Base-by-base conservation (phyloP, 208 protist species). In the Leishmania lainsoni region DNA sequence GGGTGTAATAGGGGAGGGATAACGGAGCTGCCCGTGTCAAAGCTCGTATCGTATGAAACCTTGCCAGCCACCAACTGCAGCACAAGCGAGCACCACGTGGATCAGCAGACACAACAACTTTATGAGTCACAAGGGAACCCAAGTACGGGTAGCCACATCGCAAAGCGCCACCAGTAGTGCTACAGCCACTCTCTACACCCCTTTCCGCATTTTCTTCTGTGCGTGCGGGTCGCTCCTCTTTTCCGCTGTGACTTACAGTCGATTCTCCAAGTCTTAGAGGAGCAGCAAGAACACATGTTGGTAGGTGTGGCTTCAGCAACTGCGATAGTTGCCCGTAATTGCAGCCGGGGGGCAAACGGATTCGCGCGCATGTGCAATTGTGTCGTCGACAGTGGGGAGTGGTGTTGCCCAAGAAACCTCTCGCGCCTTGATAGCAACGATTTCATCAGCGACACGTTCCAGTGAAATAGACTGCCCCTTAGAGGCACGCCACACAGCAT, bases 351-450 rank as follows among this genome's bases (percentile, higher is more conserved):
- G 45, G 54, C 20, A 51, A 51, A 22, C 8, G 9, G 48, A 22
- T n/a, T 69, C n/a, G 66, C 12, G 16, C 0, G 16, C 61, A 52
- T 9, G 72, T 16, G 29, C n/a, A n/a, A 29, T 5, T 42, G 51
- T 29, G 22, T 48, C 29, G 51, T 9, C 51, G 0, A 39, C 17
- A 5, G 68, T 51, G 72, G n/a, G 5, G 29, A 61, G 48, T n/a
- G 9, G 26, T 39, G 17, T 3, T n/a, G 22, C 72, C 80, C 80
- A 91, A 63, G 88, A 89, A 39, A 71, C 77, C 48, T 93, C 86
- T 71, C 77, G 81, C 76, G 63, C 65, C 76, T 94, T 95, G 48
- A 95, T 83, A 29, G 35, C 65, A 17, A 90, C 80, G 35, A 93
- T 81, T 71, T 87, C 83, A 35, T 89, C 72, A 2, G 81, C 83